Conservation (phyloP, 305 asterid species). For the Fraxinus angustifolia region DNA sequence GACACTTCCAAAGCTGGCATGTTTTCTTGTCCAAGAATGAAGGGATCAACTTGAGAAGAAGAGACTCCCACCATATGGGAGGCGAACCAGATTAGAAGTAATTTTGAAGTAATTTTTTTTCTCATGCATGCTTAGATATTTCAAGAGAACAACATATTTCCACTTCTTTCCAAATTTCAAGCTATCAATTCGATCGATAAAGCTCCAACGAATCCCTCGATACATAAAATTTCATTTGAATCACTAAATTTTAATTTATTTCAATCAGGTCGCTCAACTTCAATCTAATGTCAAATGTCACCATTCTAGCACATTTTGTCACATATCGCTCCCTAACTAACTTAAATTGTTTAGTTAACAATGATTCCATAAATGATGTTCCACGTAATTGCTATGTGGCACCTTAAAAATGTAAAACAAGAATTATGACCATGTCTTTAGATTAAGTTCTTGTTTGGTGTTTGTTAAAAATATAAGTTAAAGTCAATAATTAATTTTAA, state of each 20-base stretch:
- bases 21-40: not conserved
- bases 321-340: not conserved
- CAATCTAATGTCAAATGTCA: not conserved
- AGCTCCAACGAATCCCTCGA: not conserved
- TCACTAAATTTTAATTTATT: not conserved
- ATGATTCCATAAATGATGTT: not conserved
- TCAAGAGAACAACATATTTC: no score
- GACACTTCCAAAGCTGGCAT: not conserved
- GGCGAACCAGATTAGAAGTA: constrained; percentile 43
- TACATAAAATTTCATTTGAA: no score
- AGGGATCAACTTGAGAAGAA: not conserved
- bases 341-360: no score
- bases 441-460: not conserved
- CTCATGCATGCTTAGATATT: no score
- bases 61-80: constrained; percentile 34
- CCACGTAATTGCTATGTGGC: not conserved
- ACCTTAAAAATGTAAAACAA: not conserved
- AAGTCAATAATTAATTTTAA: no score
- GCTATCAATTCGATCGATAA: not conserved
- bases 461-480: not conserved
- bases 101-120: no score
- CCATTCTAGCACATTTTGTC: not conserved
- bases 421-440: not conserved
- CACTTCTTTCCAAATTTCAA: no score
- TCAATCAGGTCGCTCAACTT: not conserved